phyloP scores from a whole-genome alignment of 2,329 filamentous ascomycete genomes.

The Aaosphaeria arxii region DNA sequence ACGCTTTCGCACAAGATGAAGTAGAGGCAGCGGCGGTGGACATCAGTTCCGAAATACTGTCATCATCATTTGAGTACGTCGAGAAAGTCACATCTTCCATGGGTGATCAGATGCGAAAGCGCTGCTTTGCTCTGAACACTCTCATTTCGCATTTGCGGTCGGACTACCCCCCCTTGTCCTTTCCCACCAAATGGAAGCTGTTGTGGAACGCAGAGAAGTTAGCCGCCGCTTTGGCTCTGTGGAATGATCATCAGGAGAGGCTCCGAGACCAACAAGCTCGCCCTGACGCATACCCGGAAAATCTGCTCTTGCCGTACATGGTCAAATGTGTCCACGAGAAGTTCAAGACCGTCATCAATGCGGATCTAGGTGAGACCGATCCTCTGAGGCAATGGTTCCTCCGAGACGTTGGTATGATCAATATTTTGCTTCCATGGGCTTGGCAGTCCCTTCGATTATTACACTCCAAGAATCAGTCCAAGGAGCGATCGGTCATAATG shows the following conservation, averaged over 20 bases:
- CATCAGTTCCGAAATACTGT: slow-evolving; percentile 78
- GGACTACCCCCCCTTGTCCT: slow-evolving; percentile 63
- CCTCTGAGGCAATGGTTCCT: slow-evolving; percentile 84
- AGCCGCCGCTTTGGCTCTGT: slow-evolving; percentile 73
- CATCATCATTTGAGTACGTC: slow-evolving; percentile 72
- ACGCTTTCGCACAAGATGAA: slow-evolving; percentile 66
- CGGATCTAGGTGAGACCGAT: slow-evolving; percentile 69
- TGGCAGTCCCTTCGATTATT: slow-evolving; percentile 67
- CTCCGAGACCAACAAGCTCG: slow-evolving; percentile 66
- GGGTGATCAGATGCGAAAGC: slow-evolving; percentile 73
- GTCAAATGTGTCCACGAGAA: slow-evolving; percentile 74
- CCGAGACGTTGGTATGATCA: slow-evolving; percentile 60
- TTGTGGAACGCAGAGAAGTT: slow-evolving; percentile 91
- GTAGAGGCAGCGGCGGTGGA: slow-evolving; percentile 72
- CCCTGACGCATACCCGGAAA: slow-evolving; percentile 55
- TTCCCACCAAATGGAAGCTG: slow-evolving; percentile 71
- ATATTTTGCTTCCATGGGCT: slow-evolving; percentile 75
- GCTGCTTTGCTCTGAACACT: slow-evolving; percentile 70
- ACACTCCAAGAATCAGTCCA: slow-evolving; percentile 63
- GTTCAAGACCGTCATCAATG: slow-evolving; percentile 66
- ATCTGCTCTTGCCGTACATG: slow-evolving; percentile 70
- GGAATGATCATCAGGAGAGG: slow-evolving; percentile 75
- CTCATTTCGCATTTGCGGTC: slow-evolving; percentile 69
- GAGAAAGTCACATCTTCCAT: slow-evolving; percentile 71
- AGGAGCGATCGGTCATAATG: slow-evolving; percentile 51